phyloP scores from a whole-genome alignment of 495 filamentous ascomycete species.

The Pyrenula aspistea region DNA sequence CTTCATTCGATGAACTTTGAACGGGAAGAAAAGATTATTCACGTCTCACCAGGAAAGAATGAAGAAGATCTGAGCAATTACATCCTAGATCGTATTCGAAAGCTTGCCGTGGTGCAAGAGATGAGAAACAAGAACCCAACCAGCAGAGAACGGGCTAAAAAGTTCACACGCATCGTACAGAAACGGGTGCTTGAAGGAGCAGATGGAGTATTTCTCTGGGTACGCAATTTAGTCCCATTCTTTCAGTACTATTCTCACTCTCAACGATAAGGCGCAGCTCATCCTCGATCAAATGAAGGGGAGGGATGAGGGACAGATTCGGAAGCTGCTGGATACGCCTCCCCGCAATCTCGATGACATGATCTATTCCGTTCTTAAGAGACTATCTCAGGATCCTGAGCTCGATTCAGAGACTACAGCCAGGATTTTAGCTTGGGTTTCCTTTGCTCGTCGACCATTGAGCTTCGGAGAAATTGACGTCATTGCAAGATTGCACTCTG shows the following conservation, averaged over 20 bases:
- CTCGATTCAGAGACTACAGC: constrained; percentile 19
- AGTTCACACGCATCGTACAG: constrained; percentile 10
- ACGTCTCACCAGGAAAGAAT: neutral
- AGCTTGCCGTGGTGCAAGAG: neutral
- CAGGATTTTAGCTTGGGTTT: constrained; percentile 20
- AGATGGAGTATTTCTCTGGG: constrained; percentile 27
- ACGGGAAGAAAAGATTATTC: neutral
- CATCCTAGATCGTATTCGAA: constrained; percentile 15
- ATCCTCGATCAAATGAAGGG: constrained; percentile 18
- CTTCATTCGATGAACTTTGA: neutral
- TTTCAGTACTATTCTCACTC: neutral
- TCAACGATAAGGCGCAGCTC: constrained; percentile 11
- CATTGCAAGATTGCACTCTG: constrained; percentile 15
- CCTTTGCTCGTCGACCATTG: constrained; percentile 14
- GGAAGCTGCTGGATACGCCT: constrained; percentile 13
- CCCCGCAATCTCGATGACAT: constrained; percentile 13
- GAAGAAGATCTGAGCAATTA: constrained; percentile 17
- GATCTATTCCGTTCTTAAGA: neutral
- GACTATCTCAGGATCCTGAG: constrained; percentile 10
- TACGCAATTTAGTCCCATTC: neutral
- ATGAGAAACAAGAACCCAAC: neutral
- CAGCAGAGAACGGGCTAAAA: constrained; percentile 8
- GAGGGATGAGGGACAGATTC: constrained; percentile 13
- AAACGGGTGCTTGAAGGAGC: constrained; percentile 8
- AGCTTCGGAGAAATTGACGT: constrained; percentile 18